A percentile compares a stretch with the other conserved stretches of the same genome.
Evolutionary conservation across 495 filamentous ascomycete species (phyloP).

Genomic region (Talaromyces trachyspermus): DNA sequence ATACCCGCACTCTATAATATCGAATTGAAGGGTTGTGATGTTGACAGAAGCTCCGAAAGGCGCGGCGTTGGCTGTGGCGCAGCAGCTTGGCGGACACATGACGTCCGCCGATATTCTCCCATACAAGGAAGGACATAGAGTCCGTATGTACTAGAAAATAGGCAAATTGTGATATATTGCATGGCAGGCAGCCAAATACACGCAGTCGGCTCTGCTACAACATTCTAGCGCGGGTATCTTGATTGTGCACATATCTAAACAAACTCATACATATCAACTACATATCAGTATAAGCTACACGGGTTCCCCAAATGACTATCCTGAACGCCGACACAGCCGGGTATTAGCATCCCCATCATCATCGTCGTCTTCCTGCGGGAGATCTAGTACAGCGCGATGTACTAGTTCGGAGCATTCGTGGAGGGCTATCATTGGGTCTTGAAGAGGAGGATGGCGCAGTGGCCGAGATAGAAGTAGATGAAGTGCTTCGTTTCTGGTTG

Average conservation of each 20-base stretch:
- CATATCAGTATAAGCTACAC: neutral
- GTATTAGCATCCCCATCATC: neutral
- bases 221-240: neutral
- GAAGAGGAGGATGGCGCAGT: slow-evolving; percentile 97
- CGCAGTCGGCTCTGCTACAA: neutral
- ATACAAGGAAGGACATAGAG: neutral
- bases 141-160: neutral
- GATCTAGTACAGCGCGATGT: neutral
- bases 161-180: neutral
- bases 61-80: too few species aligned
- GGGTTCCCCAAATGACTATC: neutral
- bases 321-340: neutral
- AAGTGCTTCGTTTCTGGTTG: slow-evolving; percentile 93
- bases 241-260: neutral
- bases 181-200: neutral
- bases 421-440: slow-evolving; percentile 74
- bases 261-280: slow-evolving; percentile 1
- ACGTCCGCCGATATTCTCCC: too few species aligned
- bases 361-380: neutral
- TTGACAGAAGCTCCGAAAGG: neutral
- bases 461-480: slow-evolving; percentile 99
- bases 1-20: neutral
- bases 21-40: neutral
- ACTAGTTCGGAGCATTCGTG: neutral
- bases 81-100: slow-evolving; percentile 1